Conservation (phyloP, 2,329 filamentous ascomycete genomes). For the Tolypocladium pustulatum region DNA sequence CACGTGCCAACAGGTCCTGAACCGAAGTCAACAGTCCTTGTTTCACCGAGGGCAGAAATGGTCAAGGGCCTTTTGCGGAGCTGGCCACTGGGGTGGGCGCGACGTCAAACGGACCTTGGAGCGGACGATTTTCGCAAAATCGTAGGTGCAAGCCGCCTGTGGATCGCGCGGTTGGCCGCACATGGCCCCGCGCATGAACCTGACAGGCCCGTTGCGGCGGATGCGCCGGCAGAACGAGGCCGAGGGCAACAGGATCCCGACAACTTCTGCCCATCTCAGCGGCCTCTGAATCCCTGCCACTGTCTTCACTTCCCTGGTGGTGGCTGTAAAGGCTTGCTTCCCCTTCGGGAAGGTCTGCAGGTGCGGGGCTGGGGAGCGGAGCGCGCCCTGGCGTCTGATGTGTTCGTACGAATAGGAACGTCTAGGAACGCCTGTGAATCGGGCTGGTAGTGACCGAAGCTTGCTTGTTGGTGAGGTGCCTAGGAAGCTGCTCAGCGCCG, state of each 20-base stretch:
- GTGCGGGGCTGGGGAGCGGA: background rate
- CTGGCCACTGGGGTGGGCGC: background rate
- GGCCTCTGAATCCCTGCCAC: background rate
- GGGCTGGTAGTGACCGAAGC: too few relatives aligned
- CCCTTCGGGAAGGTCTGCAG: background rate
- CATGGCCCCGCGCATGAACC: background rate
- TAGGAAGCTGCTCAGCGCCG: background rate
- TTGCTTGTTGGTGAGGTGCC: background rate
- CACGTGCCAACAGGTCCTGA: background rate
- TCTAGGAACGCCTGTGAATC: background rate
- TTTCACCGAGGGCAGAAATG: background rate
- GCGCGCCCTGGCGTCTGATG: too few relatives aligned
- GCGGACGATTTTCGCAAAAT: background rate
- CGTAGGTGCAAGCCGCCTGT: background rate
- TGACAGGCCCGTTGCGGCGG: background rate
- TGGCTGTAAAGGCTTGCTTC: background rate
- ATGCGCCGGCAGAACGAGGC: background rate
- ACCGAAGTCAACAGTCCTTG: too few relatives aligned
- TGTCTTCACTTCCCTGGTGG: background rate
- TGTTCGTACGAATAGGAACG: too few relatives aligned
- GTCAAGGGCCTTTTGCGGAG: background rate
- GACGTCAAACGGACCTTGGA: background rate
- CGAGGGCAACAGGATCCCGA: background rate
- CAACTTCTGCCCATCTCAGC: background rate
- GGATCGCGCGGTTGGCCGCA: background rate